A percentile compares a stretch with the other conserved stretches of the same genome.
Evolutionary conservation across 106 monocot genomes (phyloP).

Genomic region (Hemerocallis citrina): DNA sequence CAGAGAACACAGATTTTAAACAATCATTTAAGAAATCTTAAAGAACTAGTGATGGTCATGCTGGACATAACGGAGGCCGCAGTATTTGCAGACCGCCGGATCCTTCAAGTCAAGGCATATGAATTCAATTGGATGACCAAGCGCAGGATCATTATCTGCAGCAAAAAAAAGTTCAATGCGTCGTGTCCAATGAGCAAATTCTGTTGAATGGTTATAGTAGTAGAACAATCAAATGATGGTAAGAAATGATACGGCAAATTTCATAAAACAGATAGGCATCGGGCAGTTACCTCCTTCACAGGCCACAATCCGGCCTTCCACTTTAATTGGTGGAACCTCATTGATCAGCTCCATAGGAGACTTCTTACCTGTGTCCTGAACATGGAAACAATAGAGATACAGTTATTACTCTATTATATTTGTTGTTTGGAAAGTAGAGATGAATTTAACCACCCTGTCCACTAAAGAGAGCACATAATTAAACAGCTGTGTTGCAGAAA

Average conservation of each 20-base stretch:
- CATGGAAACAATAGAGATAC: no score
- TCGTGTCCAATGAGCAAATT: background rate
- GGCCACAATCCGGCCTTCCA: conserved; percentile 61
- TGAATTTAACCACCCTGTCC: no score
- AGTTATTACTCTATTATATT: no score
- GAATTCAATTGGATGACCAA: conserved; percentile 91
- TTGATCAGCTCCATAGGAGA: conserved; percentile 97
- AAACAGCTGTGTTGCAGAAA: no score
- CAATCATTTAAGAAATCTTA: no score
- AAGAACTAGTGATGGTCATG: conserved; percentile 64
- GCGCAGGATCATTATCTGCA: conserved; percentile 49
- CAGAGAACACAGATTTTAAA: no score
- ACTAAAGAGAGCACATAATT: no score
- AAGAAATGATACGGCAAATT: background rate
- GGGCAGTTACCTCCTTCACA: conserved; percentile 67
- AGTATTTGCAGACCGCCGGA: conserved; percentile 88
- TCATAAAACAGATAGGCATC: background rate
- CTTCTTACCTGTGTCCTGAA: conserved; percentile 86
- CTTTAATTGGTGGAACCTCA: conserved; percentile 91
- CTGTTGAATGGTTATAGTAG: no score
- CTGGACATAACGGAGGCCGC: conserved; percentile 86
- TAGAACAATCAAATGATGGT: no score
- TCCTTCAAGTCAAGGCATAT: conserved; percentile 75
- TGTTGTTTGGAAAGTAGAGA: no score
- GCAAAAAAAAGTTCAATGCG: background rate